Base-by-base conservation (phyloP, 768 basidiomycete species). In the Mycena rosella region DNA sequence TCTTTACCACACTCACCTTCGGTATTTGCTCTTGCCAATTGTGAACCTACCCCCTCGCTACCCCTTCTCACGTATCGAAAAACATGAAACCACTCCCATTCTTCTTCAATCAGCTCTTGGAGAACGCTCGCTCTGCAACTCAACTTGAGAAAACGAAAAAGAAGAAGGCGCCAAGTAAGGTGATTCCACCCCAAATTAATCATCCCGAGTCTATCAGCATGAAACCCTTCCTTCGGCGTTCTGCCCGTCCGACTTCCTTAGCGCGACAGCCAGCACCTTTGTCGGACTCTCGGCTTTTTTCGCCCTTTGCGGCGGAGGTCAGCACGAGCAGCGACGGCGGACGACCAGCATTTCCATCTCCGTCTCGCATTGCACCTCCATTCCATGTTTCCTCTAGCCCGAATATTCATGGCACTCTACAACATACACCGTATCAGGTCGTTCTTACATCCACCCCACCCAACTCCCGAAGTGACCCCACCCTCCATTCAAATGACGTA, bases 81-180 rank as follows among this genome's bases (percentile, higher is more conserved):
- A 22, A 55, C 7, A 40, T 70, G 60, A 60, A 65, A 17, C 69
- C 69, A 0, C 57, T 71, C 2, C 58, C 56, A 10, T 71, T 62
- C 10, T 71, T 67, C 52, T 47, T 71, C 36, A 48, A 71, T 17
- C 58, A 63, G 32, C 67, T 71, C 32, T 49, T 71, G 27, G 36
- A 71, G 53, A 71, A 62, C 34, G 69, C 69, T 26, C 48, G 65
- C 40, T 32, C 61, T 1, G 69, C 63, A 48, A 67, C 69, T 27
- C 65, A 71, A 24, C 52, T 65, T 13, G 48, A 52, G 15, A 30
- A 24, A 36, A 49, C 51, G n/a, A n/a, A n/a, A 15, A 45, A 24
- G 26, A 63, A 52, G 42, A 67, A 54, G 15, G 26, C 40, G 34
- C 38, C 61, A 27, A 26, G 56, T 30, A 67, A 59, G 34, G 15